A percentile compares a stretch with the other conserved stretches of the same genome.
Evolutionary conservation across 2,329 filamentous ascomycete species (phyloP).

Genomic region (Ceratocystis destructans): DNA sequence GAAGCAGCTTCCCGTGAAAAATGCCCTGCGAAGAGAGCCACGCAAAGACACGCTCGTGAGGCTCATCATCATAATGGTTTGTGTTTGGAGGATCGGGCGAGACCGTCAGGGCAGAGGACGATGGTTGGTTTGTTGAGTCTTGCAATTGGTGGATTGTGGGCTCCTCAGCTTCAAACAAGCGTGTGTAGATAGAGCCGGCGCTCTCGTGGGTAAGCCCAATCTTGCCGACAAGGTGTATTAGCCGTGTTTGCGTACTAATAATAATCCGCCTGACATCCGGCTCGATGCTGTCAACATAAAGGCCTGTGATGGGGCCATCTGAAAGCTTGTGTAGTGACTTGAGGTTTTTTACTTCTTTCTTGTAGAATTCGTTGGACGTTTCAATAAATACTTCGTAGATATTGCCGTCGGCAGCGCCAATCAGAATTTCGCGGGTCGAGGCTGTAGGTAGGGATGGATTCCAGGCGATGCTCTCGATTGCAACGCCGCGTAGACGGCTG

Average conservation of each 20-base stretch:
- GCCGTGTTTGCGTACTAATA: slow-evolving; percentile 60
- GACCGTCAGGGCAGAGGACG: slow-evolving; percentile 52
- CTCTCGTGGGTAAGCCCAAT: slow-evolving; percentile 64
- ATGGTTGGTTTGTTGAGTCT: not conserved
- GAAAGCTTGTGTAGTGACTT: slow-evolving; percentile 70
- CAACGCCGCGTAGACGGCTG: slow-evolving; percentile 68
- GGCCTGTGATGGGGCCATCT: slow-evolving; percentile 69
- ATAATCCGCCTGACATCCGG: slow-evolving; percentile 68
- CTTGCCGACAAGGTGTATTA: slow-evolving; percentile 72
- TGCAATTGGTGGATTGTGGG: slow-evolving; percentile 59
- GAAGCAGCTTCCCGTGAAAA: slow-evolving; percentile 67
- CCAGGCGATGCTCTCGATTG: slow-evolving; percentile 86
- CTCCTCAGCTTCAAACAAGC: slow-evolving; percentile 75
- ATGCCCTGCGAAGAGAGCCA: slow-evolving; percentile 85
- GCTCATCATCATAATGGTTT: slow-evolving; percentile 40
- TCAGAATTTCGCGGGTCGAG: slow-evolving; percentile 82
- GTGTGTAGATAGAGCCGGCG: slow-evolving; percentile 71
- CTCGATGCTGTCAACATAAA: slow-evolving; percentile 66
- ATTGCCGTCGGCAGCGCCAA: slow-evolving; percentile 86
- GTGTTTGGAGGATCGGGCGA: slow-evolving; percentile 58
- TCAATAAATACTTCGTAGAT: slow-evolving; percentile 94
- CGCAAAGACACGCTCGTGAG: slow-evolving; percentile 62
- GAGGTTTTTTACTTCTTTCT: slow-evolving; percentile 84
- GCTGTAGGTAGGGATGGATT: slow-evolving; percentile 85
- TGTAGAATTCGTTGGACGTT: slow-evolving; percentile 85